Evolutionary conservation across 176 grass and related monocot genomes (phyloP).

Genomic region (Triticum dicoccoides): DNA sequence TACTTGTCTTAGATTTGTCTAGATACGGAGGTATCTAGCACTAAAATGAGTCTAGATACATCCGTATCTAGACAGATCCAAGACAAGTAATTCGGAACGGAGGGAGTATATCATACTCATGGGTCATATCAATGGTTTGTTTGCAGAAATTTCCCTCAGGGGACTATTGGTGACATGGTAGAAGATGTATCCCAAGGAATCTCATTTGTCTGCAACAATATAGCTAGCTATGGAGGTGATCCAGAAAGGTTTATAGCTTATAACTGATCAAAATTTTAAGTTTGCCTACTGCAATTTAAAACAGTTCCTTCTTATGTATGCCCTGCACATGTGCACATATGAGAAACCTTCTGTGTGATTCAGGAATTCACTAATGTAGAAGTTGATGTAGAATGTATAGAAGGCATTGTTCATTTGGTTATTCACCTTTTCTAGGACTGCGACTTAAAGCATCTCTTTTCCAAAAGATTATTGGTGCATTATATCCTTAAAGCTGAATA

Average conservation of each 20-base stretch:
- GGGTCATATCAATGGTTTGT: constrained; percentile 21
- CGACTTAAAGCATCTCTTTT: neutral
- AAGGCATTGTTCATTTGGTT: neutral
- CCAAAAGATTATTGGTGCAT: constrained; percentile 4
- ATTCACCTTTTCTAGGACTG: neutral
- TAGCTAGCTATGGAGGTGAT: constrained; percentile 85
- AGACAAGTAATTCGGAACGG: no score
- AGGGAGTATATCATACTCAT: constrained; percentile 3
- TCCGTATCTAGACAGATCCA: no score
- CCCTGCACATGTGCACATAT: neutral
- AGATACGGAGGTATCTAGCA: no score
- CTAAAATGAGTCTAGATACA: no score
- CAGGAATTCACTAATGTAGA: neutral
- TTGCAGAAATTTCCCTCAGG: constrained; percentile 95
- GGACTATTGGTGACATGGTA: constrained; percentile 89
- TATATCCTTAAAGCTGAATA: neutral
- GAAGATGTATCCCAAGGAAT: constrained; percentile 83
- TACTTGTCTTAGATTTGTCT: no score
- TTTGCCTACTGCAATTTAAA: neutral
- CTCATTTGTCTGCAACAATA: constrained; percentile 83
- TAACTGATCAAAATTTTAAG: neutral
- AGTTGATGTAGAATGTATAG: neutral
- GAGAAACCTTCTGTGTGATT: neutral
- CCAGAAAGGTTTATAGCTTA: constrained; percentile 63
- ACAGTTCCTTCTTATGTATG: neutral